A percentile compares a stretch with the other conserved stretches of the same genome.
These are phyloP conservation scores for Aspergillus asperescens DNA, from an alignment of 495 filamentous ascomycete species.

Conservation along the genomic window DNA sequence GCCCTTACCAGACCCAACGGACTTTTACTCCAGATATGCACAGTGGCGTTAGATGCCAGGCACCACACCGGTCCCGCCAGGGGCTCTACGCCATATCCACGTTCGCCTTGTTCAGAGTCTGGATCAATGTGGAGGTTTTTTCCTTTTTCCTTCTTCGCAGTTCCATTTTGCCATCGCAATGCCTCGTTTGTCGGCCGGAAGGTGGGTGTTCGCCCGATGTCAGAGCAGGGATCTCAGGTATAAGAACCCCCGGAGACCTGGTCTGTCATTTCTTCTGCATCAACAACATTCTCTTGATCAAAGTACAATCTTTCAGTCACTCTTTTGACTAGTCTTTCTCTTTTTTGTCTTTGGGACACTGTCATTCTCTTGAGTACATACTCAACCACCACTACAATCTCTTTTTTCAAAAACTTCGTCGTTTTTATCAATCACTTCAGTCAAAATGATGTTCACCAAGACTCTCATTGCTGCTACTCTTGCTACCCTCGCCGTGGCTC, in stretches of 20 bases:
- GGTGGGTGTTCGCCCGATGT: not conserved
- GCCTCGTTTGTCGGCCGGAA: not conserved
- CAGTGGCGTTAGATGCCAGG: conserved; percentile 13
- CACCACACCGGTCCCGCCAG: conserved; percentile 7
- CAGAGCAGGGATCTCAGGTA: conserved; percentile 8
- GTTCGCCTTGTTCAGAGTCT: conserved; percentile 3
- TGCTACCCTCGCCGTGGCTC: conserved; percentile 35
- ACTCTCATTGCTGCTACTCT: conserved; percentile 35
- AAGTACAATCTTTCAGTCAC: conserved; percentile 18
- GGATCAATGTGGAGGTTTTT: conserved; percentile 13
- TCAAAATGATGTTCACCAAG: conserved; percentile 48
- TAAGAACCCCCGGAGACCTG: conserved; percentile 4
- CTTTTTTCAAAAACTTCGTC: conserved; percentile 13
- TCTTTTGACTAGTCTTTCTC: conserved; percentile 16
- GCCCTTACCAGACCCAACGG: too few relatives aligned
- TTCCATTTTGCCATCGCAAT: conserved; percentile 10
- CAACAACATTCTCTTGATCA: conserved; percentile 19
- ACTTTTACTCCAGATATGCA: not conserved
- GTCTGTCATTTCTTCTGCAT: conserved; percentile 8
- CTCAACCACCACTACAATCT: conserved; percentile 10
- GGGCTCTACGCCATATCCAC: conserved; percentile 2
- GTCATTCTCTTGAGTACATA: conserved; percentile 10
- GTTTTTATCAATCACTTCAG: conserved; percentile 10
- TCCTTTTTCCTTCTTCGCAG: conserved; percentile 7
- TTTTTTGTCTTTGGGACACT: conserved; percentile 7